Percentiles rank a stretch among this genome's conserved stretches.
phyloP scores from a whole-genome alignment of 2,329 filamentous ascomycete species.

The Akanthomyces muscarius region DNA sequence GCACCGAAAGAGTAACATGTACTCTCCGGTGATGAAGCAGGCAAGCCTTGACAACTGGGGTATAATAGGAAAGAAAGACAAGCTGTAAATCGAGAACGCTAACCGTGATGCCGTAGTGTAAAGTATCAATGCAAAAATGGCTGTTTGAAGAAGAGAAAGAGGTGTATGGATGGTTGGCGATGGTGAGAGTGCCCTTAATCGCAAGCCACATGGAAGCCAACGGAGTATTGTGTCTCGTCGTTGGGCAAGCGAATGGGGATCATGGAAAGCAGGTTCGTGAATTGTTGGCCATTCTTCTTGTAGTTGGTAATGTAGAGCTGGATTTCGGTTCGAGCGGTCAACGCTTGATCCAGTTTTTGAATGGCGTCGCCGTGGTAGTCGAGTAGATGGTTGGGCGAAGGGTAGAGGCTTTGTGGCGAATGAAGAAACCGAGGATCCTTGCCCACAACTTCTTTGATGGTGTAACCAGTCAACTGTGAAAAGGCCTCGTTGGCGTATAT shows the following conservation, averaged over 20 bases:
- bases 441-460: conserved; percentile 67
- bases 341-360: conserved; percentile 46
- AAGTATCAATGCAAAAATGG: background rate
- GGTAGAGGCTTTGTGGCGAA: conserved; percentile 56
- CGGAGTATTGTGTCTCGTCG: conserved; percentile 64
- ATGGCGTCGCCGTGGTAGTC: conserved; percentile 50
- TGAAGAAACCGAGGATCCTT: conserved; percentile 84
- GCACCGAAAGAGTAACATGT: background rate
- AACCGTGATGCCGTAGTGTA: background rate
- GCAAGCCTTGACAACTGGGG: conserved; percentile 9
- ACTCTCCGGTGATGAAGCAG: background rate
- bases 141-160: background rate
- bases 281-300: conserved; percentile 71
- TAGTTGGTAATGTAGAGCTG: conserved; percentile 68
- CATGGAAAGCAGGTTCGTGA: conserved; percentile 81
- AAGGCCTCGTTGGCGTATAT: conserved; percentile 83
- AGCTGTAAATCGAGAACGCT: background rate
- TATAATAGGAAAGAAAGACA: background rate
- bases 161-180: background rate
- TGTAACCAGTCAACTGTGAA: conserved; percentile 73
- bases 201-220: conserved; percentile 78
- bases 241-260: conserved; percentile 71
- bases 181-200: background rate
- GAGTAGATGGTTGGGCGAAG: conserved; percentile 10
- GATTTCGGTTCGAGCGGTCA: conserved; percentile 43